phyloP scores from a whole-genome alignment of 2,329 filamentous ascomycete genomes.

The Ophiostoma tasmaniense region DNA sequence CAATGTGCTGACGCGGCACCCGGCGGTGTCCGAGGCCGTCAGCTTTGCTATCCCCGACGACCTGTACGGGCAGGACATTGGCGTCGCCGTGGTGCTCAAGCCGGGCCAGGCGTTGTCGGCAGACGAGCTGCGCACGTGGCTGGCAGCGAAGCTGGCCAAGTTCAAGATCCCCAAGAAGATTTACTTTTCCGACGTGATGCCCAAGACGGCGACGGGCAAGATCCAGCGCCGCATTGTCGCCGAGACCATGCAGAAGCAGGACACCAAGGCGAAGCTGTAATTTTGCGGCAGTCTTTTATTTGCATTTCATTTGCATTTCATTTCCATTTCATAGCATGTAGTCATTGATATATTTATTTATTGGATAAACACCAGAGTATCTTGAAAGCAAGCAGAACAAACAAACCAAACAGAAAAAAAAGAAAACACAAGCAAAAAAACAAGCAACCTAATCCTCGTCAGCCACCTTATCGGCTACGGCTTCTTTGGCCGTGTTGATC shows the following conservation, averaged over 20 bases:
- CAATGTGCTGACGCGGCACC: slow-evolving; percentile 68
- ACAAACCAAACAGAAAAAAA: not conserved
- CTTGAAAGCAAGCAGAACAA: too few relatives aligned
- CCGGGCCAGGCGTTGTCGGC: slow-evolving; percentile 46
- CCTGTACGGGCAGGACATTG: slow-evolving; percentile 75
- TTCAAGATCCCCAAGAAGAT: slow-evolving; percentile 84
- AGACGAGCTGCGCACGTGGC: slow-evolving; percentile 59
- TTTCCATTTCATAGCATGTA: not conserved
- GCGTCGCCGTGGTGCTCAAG: slow-evolving; percentile 67
- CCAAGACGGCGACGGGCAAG: slow-evolving; percentile 88
- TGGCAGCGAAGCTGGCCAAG: slow-evolving; percentile 62
- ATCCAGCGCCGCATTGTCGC: slow-evolving; percentile 81
- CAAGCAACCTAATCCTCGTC: slow-evolving; percentile 37
- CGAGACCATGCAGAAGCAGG: slow-evolving; percentile 70
- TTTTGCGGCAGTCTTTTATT: not conserved
- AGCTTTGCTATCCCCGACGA: slow-evolving; percentile 78
- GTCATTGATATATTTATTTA: not conserved
- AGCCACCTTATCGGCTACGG: slow-evolving; percentile 44
- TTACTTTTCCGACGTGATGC: slow-evolving; percentile 76
- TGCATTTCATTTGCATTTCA: not conserved
- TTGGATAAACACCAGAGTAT: too few relatives aligned
- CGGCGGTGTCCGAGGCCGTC: slow-evolving; percentile 67
- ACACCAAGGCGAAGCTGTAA: slow-evolving; percentile 48
- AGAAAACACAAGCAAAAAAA: not conserved
- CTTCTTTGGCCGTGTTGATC: slow-evolving; percentile 41